Evolutionary conservation across 2,329 filamentous ascomycete genomes (phyloP), one percentile per base, ranked within the genome.

Genomic region (Paraphoma chrysanthemicola): DNA sequence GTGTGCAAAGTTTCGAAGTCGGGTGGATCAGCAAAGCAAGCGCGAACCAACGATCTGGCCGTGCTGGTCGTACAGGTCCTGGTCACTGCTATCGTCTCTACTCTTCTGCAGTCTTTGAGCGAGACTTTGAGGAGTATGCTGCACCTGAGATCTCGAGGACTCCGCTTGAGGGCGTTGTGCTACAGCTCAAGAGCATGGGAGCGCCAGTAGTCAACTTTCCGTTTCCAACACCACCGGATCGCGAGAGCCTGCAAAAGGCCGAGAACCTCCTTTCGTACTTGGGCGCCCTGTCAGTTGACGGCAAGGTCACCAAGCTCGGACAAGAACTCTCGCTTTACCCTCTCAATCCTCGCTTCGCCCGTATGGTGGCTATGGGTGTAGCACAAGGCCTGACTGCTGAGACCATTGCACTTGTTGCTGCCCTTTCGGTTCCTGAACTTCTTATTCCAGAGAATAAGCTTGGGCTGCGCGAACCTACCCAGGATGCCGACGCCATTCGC

Each of bases 1-100:
- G 94, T 3, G 94, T 99, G 0, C 95, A 99, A 74, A 97, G 90
- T 71, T 99, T 97, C 73, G 91, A 97, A 68, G 87, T 99, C 51
- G 90, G 90, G 41, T 99, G 94, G 92, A 96, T 98, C 73, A 97
- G 93, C 80, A 98, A 99, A 79, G 95, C 95, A 29, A 96, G 92
- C 74, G 94, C 95, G 7, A 91, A 89, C 63, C 95, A 99, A 77
- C 86, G 95, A 74, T 88, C 92, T 56, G 95, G 95, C 79, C 92
- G 95, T 84, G 95, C 95, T 54, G 95, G 96, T 61, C 89, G 95
- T 82, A 99, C 94, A 4, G 94, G 93, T 0, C 93, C 95, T 1
- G 95, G 95, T 7, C 96, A 99, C 77, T 98, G 94, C 78, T 99
- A 97, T 79, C 84, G 93, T 54, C 79, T 99, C 4, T 99, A 97